Evolutionary conservation across 2,329 filamentous ascomycete species (phyloP), one percentile per base, ranked within the genome.

Genomic region (Byssothecium circinans): DNA sequence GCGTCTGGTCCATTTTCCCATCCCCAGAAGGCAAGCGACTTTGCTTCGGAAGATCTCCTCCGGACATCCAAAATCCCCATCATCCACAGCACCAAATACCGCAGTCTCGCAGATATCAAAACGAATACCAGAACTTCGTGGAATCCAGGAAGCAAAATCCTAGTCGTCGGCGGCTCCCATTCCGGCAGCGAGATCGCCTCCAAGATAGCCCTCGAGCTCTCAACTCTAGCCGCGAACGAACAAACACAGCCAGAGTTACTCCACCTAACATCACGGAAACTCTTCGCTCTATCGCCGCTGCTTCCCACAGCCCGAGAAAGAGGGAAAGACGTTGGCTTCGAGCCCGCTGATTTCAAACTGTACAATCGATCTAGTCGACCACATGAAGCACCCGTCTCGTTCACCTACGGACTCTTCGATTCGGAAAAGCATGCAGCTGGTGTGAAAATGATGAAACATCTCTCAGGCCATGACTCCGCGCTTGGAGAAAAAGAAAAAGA

Each of bases 81-180:
- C 2, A 69, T 88, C 0, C 88, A 91, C 67, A 91, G 86, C 69
- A 87, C 86, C 39, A 71, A 79, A 22, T 85, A 89, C 43, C 77
- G 85, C 3, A 75, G 80, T 44, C 67, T 87, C 2, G 58, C 7
- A 2, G 41, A 41, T 18, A 8, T 14, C 17, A 10, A 5, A 10
- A 68, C 0, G 64, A 72, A 4, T 45, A 70, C 0, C 50, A 65
- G 23, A 47, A 47, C 2, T 17, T 15, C 15, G 2, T 8, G 1
- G 30, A 2, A 4, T 19, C 6, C 25, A 27, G 25, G 25, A 23
- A 39, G 10, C 2, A 40, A 14, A 32, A 42, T 91, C 10, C 73
- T 90, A 1, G 74, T 91, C 1, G 81, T 89, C 0, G 88, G 88
- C 0, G 88, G 87, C 0, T 87, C 89, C 60, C 88, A 91, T 80